These are phyloP conservation scores for Calonectria hongkongensis DNA, from an alignment of 2,329 filamentous ascomycete genomes.

Conservation along the genomic window DNA sequence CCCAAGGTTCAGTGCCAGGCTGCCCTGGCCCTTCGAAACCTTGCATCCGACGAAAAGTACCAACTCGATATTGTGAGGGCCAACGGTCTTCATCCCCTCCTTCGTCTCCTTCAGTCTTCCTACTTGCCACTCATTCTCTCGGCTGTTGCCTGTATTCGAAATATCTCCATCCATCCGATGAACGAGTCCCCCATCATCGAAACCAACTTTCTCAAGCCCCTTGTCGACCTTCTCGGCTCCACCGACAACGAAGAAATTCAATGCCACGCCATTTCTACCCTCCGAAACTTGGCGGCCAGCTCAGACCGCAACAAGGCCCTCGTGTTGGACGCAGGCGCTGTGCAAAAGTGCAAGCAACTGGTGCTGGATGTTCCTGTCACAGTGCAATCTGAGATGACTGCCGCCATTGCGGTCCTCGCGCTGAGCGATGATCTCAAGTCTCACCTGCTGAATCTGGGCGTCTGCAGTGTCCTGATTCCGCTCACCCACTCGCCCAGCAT, in stretches of 20 bases:
- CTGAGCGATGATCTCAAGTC: conserved; percentile 97
- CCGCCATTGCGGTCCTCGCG: conserved; percentile 97
- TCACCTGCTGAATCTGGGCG: conserved; percentile 90
- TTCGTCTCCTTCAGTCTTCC: conserved; percentile 93
- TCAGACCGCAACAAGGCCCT: conserved; percentile 98
- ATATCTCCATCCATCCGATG: conserved; percentile 97
- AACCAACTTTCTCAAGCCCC: conserved; percentile 93
- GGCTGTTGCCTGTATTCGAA: conserved; percentile 97
- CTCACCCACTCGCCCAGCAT: conserved; percentile 96
- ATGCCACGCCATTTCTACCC: conserved; percentile 97
- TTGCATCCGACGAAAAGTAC: conserved; percentile 98
- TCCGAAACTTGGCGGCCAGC: conserved; percentile 95
- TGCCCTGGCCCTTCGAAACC: conserved; percentile 92
- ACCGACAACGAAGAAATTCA: conserved; percentile 99
- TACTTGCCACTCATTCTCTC: conserved; percentile 97
- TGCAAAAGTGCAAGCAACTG: conserved; percentile 98
- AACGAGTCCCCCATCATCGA: conserved; percentile 99
- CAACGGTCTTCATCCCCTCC: conserved; percentile 87
- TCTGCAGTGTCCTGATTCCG: conserved; percentile 97
- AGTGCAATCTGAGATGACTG: conserved; percentile 99
- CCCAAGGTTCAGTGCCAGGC: conserved; percentile 99
- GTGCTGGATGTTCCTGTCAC: conserved; percentile 94
- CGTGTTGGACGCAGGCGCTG: conserved; percentile 96
- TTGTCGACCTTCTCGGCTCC: conserved; percentile 94
- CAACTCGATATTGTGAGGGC: conserved; percentile 97